Conservation (phyloP, 805 yeast genomes). For the Sugiyamaella mastotermitis region DNA sequence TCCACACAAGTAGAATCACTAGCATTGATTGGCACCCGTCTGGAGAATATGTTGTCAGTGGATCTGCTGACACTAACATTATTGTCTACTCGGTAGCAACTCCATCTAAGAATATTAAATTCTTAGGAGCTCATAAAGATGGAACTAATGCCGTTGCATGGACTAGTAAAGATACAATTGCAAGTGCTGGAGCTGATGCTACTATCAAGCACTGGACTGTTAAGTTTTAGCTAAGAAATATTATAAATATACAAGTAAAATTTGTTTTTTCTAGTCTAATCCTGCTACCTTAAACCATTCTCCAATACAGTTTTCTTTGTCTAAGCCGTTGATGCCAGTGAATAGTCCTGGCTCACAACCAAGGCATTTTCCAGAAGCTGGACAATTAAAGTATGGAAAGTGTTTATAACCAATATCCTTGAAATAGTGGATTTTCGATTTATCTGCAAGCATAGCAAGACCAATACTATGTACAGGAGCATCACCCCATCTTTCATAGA, state of each 20-base stretch:
- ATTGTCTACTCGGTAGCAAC: slow-evolving; percentile 71
- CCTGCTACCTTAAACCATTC: slow-evolving; percentile 44
- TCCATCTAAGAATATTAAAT: slow-evolving; percentile 72
- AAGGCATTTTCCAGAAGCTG: slow-evolving; percentile 50
- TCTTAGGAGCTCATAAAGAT: slow-evolving; percentile 76
- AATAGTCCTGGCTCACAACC: slow-evolving; percentile 53
- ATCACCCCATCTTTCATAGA: slow-evolving; percentile 91
- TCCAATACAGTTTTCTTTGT: slow-evolving; percentile 69
- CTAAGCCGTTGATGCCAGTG: slow-evolving; percentile 43
- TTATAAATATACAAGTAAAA: no score
- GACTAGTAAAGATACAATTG: slow-evolving; percentile 45
- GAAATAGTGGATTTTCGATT: slow-evolving; percentile 72
- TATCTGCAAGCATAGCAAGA: slow-evolving; percentile 65
- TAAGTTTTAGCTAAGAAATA: slow-evolving; percentile 16
- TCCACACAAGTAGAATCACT: slow-evolving; percentile 79
- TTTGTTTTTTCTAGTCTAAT: no score
- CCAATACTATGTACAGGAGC: slow-evolving; percentile 87
- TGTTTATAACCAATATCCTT: slow-evolving; percentile 77
- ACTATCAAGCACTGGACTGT: slow-evolving; percentile 67
- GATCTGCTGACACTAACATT: slow-evolving; percentile 77
- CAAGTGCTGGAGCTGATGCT: slow-evolving; percentile 78
- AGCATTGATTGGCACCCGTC: slow-evolving; percentile 75
- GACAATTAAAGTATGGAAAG: slow-evolving; percentile 76
- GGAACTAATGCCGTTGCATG: slow-evolving; percentile 77
- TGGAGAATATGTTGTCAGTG: slow-evolving; percentile 67